Conservation (phyloP, 2,329 filamentous ascomycete species). For the Claviceps sorghi region DNA sequence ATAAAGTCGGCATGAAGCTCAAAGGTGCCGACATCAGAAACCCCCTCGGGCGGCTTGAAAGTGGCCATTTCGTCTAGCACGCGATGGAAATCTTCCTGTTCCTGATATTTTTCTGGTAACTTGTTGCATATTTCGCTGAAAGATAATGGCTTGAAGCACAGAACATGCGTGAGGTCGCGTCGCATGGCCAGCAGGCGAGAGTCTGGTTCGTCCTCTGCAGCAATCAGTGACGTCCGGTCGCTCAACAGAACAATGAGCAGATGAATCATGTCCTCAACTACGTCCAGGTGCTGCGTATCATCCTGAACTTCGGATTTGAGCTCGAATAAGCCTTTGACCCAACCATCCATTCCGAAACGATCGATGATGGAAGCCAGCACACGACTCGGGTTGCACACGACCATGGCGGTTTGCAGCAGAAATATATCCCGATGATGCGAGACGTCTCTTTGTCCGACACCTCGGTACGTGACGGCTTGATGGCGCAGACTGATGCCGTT, state of each 20-base stretch:
- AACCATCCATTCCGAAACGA: constrained; percentile 74
- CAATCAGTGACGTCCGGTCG: constrained; percentile 68
- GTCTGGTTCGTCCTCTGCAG: constrained; percentile 48
- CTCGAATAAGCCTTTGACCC: constrained; percentile 74
- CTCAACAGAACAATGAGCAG: constrained; percentile 81
- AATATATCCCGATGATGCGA: constrained; percentile 93
- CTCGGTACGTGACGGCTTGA: constrained; percentile 86
- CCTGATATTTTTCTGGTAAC: constrained; percentile 76
- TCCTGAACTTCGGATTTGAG: constrained; percentile 62
- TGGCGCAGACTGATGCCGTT: constrained; percentile 93
- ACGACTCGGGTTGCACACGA: constrained; percentile 67
- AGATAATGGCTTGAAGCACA: constrained; percentile 91
- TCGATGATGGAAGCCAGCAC: constrained; percentile 84
- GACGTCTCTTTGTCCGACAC: constrained; percentile 77
- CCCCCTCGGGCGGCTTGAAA: constrained; percentile 78
- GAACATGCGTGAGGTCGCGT: constrained; percentile 78
- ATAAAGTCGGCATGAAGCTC: constrained; percentile 78
- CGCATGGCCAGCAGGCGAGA: constrained; percentile 59
- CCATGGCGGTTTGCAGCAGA: constrained; percentile 77
- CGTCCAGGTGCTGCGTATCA: constrained; percentile 74
- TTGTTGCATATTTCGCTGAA: constrained; percentile 84
- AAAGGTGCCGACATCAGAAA: constrained; percentile 87
- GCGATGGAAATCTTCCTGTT: constrained; percentile 74
- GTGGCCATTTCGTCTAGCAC: constrained; percentile 77
- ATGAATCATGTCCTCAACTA: constrained; percentile 92